Evolutionary conservation across 2,329 filamentous ascomycete species (phyloP).

Genomic region (Fonsecaea multimorphosa): DNA sequence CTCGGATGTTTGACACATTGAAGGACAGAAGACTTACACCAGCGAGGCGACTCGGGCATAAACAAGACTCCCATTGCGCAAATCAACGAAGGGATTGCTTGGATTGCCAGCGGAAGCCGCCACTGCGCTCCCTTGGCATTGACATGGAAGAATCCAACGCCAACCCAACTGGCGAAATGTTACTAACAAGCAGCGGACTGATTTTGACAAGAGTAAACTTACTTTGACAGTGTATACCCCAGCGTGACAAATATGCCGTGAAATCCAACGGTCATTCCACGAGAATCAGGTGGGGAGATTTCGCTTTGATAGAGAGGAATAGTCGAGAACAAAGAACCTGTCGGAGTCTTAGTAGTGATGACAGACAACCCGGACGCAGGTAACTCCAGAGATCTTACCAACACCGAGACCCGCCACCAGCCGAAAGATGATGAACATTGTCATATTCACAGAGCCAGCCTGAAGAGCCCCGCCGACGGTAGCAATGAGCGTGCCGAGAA

Average conservation of each 20-base stretch:
- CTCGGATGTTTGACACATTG: too few relatives aligned
- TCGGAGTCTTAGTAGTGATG: slow-evolving; percentile 3
- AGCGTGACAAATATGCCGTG: slow-evolving; percentile 41
- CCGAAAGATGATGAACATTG: slow-evolving; percentile 45
- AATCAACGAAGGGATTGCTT: slow-evolving; percentile 69
- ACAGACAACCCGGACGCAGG: background rate
- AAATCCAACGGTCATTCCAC: slow-evolving; percentile 40
- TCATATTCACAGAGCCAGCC: slow-evolving; percentile 40
- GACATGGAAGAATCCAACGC: slow-evolving; percentile 40
- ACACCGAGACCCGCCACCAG: slow-evolving; percentile 48
- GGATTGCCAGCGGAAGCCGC: slow-evolving; percentile 74
- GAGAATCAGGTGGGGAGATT: slow-evolving; percentile 40
- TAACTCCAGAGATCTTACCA: slow-evolving; percentile 38
- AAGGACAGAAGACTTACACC: slow-evolving; percentile 48
- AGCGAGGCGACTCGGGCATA: slow-evolving; percentile 80
- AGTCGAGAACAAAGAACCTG: slow-evolving; percentile 18
- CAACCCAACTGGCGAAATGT: slow-evolving; percentile 38
- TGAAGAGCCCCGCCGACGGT: slow-evolving; percentile 47
- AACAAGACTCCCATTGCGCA: slow-evolving; percentile 73
- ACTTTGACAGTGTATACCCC: slow-evolving; percentile 19
- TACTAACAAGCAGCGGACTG: background rate
- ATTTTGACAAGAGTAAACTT: background rate
- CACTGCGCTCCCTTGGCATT: slow-evolving; percentile 52
- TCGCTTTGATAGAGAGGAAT: slow-evolving; percentile 41
- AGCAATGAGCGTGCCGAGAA: slow-evolving; percentile 45